Conservation (phyloP, 108 stramenopile genomes). For the Parmales sp. region DNA sequence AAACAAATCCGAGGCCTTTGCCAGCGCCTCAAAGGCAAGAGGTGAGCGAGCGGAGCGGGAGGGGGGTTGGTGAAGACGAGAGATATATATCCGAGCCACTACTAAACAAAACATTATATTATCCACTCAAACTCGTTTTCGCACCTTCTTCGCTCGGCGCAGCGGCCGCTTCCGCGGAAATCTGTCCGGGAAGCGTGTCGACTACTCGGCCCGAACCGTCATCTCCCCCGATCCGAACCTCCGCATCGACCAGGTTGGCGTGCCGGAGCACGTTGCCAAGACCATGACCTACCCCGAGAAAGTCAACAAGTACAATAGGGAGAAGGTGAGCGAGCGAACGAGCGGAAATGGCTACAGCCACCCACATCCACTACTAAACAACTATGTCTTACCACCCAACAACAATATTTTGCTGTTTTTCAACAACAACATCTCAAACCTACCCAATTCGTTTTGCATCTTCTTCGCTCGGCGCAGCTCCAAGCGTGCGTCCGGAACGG, state of each 20-base stretch:
- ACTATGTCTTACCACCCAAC: too few relatives aligned
- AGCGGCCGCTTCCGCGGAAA: slow-evolving; percentile 92
- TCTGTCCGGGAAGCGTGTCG: slow-evolving; percentile 93
- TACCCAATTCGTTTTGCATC: too few relatives aligned
- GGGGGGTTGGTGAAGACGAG: too few relatives aligned
- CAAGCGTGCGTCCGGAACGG: slow-evolving; percentile 82
- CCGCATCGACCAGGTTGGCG: slow-evolving; percentile 86
- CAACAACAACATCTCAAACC: too few relatives aligned
- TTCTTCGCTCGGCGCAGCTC: too few relatives aligned
- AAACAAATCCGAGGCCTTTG: slow-evolving; percentile 93
- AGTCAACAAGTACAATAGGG: slow-evolving; percentile 88
- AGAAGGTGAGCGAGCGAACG: slow-evolving; percentile 73
- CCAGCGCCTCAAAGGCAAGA: slow-evolving; percentile 91
- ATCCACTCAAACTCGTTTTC: neutral
- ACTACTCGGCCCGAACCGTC: slow-evolving; percentile 94
- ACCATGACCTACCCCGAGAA: slow-evolving; percentile 95
- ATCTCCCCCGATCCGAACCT: slow-evolving; percentile 97
- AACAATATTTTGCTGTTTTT: too few relatives aligned
- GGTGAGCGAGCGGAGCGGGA: too few relatives aligned
- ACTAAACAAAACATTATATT: neutral
- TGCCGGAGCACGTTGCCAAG: slow-evolving; percentile 86
- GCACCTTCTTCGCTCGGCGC: neutral
- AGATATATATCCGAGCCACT: neutral
- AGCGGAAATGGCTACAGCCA: too few relatives aligned
- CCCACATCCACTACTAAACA: too few relatives aligned